A percentile compares a stretch with the other conserved stretches of the same genome.
Conservation (phyloP, 2,329 filamentous ascomycete species). For the Neurospora crassa region DNA sequence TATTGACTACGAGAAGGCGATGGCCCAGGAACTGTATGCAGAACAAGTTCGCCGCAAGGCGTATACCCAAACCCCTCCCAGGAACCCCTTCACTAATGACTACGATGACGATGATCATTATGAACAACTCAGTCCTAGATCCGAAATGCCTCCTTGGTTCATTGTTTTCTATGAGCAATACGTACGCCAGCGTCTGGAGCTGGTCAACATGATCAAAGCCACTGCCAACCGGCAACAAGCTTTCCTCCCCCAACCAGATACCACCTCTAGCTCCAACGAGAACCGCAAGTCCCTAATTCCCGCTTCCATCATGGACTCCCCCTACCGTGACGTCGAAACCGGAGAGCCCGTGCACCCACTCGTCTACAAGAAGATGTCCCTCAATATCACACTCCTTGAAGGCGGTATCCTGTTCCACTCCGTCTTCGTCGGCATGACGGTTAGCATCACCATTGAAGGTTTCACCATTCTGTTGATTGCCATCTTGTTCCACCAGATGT, state of each 20-base stretch:
- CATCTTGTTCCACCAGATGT: slow-evolving; percentile 64
- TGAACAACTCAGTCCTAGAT: slow-evolving; percentile 22
- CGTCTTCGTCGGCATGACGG: slow-evolving; percentile 65
- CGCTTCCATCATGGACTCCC: slow-evolving; percentile 22
- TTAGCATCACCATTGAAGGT: slow-evolving; percentile 58
- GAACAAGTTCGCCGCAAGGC: slow-evolving; percentile 21
- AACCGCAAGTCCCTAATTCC: slow-evolving; percentile 7
- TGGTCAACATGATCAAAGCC: slow-evolving; percentile 42
- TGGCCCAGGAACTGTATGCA: slow-evolving; percentile 30
- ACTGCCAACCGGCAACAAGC: slow-evolving; percentile 12
- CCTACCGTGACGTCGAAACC: slow-evolving; percentile 33
- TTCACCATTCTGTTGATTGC: slow-evolving; percentile 59
- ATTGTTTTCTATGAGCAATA: slow-evolving; percentile 55
- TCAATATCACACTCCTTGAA: slow-evolving; percentile 67
- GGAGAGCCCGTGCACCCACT: slow-evolving; percentile 33
- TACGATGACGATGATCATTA: slow-evolving; percentile 15
- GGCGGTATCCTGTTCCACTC: slow-evolving; percentile 73
- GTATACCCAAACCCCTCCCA: not conserved
- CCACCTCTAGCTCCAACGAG: slow-evolving; percentile 15
- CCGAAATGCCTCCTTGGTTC: slow-evolving; percentile 52
- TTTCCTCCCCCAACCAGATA: slow-evolving; percentile 1
- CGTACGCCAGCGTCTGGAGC: slow-evolving; percentile 48
- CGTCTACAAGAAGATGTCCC: slow-evolving; percentile 51
- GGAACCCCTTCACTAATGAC: not conserved
- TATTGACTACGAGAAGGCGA: slow-evolving; percentile 30